phyloP scores from a whole-genome alignment of 1,284 basidiomycete species.

The Ustilago tritici region DNA sequence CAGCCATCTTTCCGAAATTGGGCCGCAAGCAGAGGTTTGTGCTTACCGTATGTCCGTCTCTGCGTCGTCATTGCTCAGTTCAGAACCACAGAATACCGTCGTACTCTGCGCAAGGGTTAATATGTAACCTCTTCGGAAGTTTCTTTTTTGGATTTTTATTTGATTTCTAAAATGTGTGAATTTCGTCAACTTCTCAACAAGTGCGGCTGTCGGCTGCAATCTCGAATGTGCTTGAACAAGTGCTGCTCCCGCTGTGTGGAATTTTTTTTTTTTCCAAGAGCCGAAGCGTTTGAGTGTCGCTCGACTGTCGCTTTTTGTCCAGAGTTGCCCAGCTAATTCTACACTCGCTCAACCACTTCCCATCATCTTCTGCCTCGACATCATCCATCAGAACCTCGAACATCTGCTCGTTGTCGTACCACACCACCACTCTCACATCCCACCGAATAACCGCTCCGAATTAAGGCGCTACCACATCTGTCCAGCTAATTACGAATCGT shows the following conservation, averaged over 20 bases:
- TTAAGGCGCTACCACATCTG: constrained; percentile 5
- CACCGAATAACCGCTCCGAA: constrained; percentile 5
- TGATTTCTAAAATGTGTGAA: background rate
- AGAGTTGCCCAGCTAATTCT: background rate
- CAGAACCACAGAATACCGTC: background rate
- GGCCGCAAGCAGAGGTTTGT: background rate
- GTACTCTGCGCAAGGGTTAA: background rate
- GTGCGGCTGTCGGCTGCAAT: constrained; percentile 3
- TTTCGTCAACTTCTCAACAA: background rate
- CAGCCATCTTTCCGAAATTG: background rate
- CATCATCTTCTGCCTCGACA: constrained; percentile 6
- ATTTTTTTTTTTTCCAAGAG: background rate
- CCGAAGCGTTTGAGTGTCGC: constrained; percentile 18
- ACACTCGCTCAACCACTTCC: background rate
- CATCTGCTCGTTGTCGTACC: background rate
- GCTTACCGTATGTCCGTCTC: background rate
- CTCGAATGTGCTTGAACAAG: constrained; percentile 4
- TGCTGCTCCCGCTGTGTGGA: background rate
- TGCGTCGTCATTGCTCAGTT: background rate
- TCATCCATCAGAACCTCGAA: background rate
- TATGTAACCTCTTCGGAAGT: background rate
- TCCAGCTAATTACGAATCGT: constrained; percentile 1
- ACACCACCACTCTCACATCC: background rate
- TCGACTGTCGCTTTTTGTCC: constrained; percentile 17
- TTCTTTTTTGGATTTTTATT: background rate